Base-by-base conservation (phyloP, 2,329 filamentous ascomycete genomes). In the Xylaria sp. region DNA sequence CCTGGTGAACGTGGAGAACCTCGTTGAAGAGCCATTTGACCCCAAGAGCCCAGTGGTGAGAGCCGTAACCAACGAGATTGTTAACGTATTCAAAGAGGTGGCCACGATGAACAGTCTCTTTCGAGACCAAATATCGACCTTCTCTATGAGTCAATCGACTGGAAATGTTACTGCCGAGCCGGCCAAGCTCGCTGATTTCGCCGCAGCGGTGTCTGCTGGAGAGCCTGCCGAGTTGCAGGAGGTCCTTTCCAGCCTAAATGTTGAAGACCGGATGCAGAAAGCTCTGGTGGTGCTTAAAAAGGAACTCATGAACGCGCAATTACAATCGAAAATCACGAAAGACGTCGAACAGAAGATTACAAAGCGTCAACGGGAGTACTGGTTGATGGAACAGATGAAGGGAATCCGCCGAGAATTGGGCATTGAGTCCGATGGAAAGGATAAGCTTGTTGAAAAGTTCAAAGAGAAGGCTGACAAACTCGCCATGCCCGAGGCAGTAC, bases 351-450 rank as follows among this genome's bases (percentile, higher is more conserved):
- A 89, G 78, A 98, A 97, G 82, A 98, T 99, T 63, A 94, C 94
- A 76, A 98, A 99, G 83, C 91, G 95, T 37, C 96, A 99, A 80
- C 90, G 96, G 62, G 96, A 99, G 79, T 99, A 98, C 83, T 98
- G 94, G 93, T 85, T 99, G 56, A 97, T 97, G 94, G 96, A 99
- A 82, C 97, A 99, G 81, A 97, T 99, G 94, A 98, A 98, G 85
- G 96, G 94, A 32, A 99, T 99, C 78, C 92, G 94, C 68, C 89
- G 96, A 68, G 96, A 99, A 81, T 89, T 99, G 58, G 96, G 97
- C 25, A 93, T 99, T 63, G 97, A 99, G 80, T 97, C 94, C 6
- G 96, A 99, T 78, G 96, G 97, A 73, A 99, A 98, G 82, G 96
- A 99, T 78, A 98, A 98, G 83, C 86, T 99, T 13, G 93, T 99